Percentiles rank a stretch among this genome's conserved stretches.
phyloP scores from a whole-genome alignment of 805 yeast genomes.

The Saturnispora sanitii region DNA sequence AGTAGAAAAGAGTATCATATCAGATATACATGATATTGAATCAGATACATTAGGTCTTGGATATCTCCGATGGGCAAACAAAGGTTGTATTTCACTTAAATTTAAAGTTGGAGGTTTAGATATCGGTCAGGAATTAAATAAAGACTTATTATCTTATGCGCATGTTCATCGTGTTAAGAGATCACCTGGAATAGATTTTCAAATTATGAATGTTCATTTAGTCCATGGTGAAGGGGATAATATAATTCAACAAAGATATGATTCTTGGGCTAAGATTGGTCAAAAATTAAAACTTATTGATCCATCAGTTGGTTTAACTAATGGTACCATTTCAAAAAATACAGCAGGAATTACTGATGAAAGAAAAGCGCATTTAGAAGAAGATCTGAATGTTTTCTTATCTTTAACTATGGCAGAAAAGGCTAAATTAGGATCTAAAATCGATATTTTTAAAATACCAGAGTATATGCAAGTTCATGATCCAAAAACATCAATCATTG shows the following conservation, averaged over 20 bases:
- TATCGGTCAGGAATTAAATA: conserved; percentile 1
- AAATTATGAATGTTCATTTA: conserved; percentile 42
- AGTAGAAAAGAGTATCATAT: conserved; percentile 20
- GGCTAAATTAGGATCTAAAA: conserved; percentile 1
- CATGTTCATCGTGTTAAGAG: conserved; percentile 2
- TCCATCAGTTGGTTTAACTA: conserved; percentile 9
- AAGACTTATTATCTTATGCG: not conserved
- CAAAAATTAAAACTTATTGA: conserved; percentile 11
- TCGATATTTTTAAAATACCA: not conserved
- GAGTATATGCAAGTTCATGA: conserved; percentile 2
- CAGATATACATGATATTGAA: conserved; percentile 32
- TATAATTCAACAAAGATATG: conserved; percentile 11
- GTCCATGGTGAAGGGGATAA: conserved; percentile 36
- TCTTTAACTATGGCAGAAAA: conserved; percentile 5
- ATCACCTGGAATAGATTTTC: conserved; percentile 25
- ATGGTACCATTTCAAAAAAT: conserved; percentile 2
- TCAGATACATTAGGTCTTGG: conserved; percentile 39
- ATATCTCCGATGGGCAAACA: conserved; percentile 49
- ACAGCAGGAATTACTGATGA: conserved; percentile 5
- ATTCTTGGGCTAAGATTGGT: conserved; percentile 13
- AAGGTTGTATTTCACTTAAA: conserved; percentile 44
- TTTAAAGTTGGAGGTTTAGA: conserved; percentile 30
- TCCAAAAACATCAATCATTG: conserved; percentile 19
- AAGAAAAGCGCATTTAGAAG: conserved; percentile 3
- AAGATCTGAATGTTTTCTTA: conserved; percentile 1